phyloP scores from a whole-genome alignment of 768 basidiomycete species.

The Mycena galopus region DNA sequence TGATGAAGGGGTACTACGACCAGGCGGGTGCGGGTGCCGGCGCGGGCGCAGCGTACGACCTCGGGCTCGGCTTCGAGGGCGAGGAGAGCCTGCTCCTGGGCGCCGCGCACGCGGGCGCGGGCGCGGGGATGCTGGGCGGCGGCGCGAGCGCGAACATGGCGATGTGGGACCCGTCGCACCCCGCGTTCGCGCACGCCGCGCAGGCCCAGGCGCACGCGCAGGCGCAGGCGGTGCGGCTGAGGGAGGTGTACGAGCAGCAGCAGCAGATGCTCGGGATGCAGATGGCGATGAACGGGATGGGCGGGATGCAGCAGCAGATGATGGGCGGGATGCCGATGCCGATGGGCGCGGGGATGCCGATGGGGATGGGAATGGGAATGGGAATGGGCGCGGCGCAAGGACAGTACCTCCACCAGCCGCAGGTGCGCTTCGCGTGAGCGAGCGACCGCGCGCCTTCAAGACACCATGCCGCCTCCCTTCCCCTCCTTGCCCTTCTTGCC shows the following conservation, averaged over 20 bases:
- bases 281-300: not conserved
- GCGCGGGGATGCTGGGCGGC: not conserved
- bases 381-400: slow-evolving; percentile 1
- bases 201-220: not conserved
- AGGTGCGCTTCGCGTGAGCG: slow-evolving; percentile 1
- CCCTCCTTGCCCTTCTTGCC: not conserved
- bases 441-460: not conserved
- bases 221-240: not conserved
- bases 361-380: not conserved
- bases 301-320: not conserved
- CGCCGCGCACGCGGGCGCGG: not conserved
- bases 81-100: not conserved
- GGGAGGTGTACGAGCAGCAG: slow-evolving; percentile 2
- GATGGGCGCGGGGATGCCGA: not conserved
- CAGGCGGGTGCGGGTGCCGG: not conserved
- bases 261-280: not conserved
- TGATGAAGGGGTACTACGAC: slow-evolving; percentile 1
- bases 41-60: not conserved
- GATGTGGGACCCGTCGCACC: slow-evolving; percentile 14
- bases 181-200: not conserved
- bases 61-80: not conserved
- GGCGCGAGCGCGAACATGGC: slow-evolving; percentile 7
- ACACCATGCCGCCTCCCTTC: not conserved
- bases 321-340: not conserved
- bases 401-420: slow-evolving; percentile 22